Percentiles rank a stretch among this genome's conserved stretches.
phyloP scores from a whole-genome alignment of 2,329 filamentous ascomycete genomes.

The Septoria petroselini region DNA sequence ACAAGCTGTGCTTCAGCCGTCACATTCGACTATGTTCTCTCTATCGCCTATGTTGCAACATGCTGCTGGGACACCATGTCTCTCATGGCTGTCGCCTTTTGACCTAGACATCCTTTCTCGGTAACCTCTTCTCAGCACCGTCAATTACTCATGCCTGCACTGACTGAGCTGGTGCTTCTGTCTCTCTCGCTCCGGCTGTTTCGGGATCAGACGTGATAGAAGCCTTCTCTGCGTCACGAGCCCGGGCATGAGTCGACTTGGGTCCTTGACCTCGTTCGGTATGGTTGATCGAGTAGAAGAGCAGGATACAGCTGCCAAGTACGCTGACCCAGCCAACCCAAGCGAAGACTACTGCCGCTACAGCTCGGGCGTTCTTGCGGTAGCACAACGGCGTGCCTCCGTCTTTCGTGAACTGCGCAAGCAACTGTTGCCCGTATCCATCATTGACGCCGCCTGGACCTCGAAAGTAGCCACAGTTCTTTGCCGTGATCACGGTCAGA shows the following conservation, averaged over 20 bases:
- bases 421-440: slow-evolving; percentile 31
- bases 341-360: slow-evolving; percentile 53
- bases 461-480: slow-evolving; percentile 46
- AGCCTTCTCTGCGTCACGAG: not conserved
- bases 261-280: slow-evolving; percentile 40
- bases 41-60: too few species aligned
- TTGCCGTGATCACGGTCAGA: slow-evolving; percentile 53
- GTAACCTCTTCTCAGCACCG: too few species aligned
- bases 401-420: slow-evolving; percentile 37
- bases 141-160: too few species aligned
- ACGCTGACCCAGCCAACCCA: slow-evolving; percentile 54
- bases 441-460: slow-evolving; percentile 36
- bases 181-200: too few species aligned
- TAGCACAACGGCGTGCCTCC: slow-evolving; percentile 46
- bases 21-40: too few species aligned
- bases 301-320: slow-evolving; percentile 43
- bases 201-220: too few species aligned
- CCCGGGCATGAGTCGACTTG: slow-evolving; percentile 39
- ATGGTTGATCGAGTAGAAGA: slow-evolving; percentile 42
- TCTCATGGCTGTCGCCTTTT: too few species aligned
- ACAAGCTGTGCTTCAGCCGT: too few species aligned
- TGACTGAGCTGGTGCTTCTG: too few species aligned
- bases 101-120: too few species aligned
- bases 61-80: too few species aligned
- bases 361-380: slow-evolving; percentile 48